Conservation (phyloP, 2,329 filamentous ascomycete genomes). For the Botrytis squamosa region DNA sequence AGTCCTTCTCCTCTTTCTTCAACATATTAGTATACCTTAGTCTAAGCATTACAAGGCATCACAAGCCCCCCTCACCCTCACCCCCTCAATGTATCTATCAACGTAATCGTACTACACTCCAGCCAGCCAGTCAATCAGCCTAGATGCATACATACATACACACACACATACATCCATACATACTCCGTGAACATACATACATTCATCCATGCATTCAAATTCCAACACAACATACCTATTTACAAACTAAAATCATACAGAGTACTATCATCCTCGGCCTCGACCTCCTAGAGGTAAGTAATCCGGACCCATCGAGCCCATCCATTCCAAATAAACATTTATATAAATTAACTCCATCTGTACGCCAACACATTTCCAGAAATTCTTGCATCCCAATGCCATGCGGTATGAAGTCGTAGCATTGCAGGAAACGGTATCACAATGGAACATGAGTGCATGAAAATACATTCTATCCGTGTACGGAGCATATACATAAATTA, state of each 20-base stretch:
- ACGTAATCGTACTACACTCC: not conserved
- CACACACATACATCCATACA: not conserved
- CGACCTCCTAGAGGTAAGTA: too few relatives aligned
- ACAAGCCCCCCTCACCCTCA: not conserved
- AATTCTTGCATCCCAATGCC: not conserved
- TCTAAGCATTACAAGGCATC: not conserved
- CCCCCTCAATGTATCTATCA: not conserved
- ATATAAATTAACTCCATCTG: not conserved
- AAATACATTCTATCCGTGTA: not conserved
- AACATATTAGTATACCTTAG: not conserved
- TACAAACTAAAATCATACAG: not conserved
- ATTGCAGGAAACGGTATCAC: constrained; percentile 16
- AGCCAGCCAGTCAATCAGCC: not conserved
- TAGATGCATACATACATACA: not conserved
- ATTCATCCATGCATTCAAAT: not conserved
- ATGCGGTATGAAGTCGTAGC: not conserved
- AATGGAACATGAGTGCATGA: constrained; percentile 7
- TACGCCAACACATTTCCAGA: not conserved
- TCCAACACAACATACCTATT: not conserved
- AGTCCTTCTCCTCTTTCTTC: not conserved
- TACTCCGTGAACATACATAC: not conserved
- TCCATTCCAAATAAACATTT: too few relatives aligned
- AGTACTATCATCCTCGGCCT: too few relatives aligned
- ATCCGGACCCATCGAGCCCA: too few relatives aligned
- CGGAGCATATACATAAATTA: too few relatives aligned